These are phyloP conservation scores for Cruciata laevipes DNA, from an alignment of 257 asterid genomes.

Conservation along the genomic window DNA sequence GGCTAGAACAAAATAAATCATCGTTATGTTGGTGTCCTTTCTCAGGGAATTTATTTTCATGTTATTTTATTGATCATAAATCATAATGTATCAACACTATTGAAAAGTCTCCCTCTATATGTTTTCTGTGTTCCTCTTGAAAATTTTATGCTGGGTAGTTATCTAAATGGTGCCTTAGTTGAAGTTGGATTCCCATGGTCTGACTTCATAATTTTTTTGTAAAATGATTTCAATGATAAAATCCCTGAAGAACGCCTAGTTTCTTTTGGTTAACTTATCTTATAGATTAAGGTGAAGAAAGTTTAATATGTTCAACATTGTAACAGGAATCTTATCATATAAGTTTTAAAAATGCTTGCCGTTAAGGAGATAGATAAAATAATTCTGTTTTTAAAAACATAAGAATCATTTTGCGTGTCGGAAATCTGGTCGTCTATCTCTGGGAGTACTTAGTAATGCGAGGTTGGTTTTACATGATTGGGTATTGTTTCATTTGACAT, in stretches of 20 bases:
- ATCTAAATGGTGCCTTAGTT: not conserved
- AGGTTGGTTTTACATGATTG: not conserved
- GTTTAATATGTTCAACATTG: not conserved
- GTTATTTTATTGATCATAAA: not conserved
- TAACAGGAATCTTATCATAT: not conserved
- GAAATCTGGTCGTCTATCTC: not conserved
- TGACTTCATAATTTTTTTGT: not conserved
- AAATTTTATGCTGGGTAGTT: not conserved
- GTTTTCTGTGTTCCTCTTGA: not conserved
- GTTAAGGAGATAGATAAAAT: not conserved
- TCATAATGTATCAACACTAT: not conserved
- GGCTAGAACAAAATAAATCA: not conserved
- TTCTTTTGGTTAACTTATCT: not conserved
- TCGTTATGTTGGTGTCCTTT: not conserved
- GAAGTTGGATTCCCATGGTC: not conserved
- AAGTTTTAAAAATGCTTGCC: not conserved
- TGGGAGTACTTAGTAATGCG: not conserved
- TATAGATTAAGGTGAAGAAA: not conserved
- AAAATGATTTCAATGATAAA: not conserved
- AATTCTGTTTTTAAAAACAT: not conserved
- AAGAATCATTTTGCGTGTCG: not conserved
- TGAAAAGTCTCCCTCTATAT: not conserved
- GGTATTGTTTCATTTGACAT: conserved; percentile 13
- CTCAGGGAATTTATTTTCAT: not conserved
- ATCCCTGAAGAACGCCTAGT: not conserved